Evolutionary conservation across 495 filamentous ascomycete genomes (phyloP).

Genomic region (Xylaria flabelliformis): DNA sequence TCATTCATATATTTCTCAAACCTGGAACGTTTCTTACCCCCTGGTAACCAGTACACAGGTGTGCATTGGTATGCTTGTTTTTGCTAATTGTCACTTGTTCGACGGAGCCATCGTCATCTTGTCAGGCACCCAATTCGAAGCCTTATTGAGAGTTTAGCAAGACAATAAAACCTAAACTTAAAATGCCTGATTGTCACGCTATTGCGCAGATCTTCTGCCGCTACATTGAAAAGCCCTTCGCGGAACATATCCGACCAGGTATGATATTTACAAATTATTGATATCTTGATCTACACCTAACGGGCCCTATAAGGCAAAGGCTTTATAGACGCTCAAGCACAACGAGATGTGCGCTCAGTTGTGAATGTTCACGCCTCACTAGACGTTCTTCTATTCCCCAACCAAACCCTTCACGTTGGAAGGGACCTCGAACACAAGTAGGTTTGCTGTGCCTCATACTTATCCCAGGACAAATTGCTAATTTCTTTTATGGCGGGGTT

Average conservation of each 20-base stretch:
- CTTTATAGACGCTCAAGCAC: not conserved
- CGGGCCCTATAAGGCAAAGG: not conserved
- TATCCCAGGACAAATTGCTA: not conserved
- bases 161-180: not conserved
- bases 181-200: constrained; percentile 22
- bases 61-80: not conserved
- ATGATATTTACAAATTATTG: not conserved
- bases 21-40: not conserved
- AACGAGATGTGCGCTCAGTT: not conserved
- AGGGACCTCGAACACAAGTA: constrained; percentile 20
- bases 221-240: constrained; percentile 15
- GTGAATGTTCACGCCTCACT: not conserved
- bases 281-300: not conserved
- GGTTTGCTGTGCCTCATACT: not conserved
- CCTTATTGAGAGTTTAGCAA: not conserved
- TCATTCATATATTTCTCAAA: not conserved
- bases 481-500: not conserved
- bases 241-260: constrained; percentile 30
- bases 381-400: constrained; percentile 11
- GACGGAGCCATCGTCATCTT: too few relatives aligned
- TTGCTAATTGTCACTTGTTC: not conserved
- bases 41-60: not conserved
- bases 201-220: constrained; percentile 37
- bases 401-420: not conserved
- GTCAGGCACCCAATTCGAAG: too few relatives aligned